These are phyloP conservation scores for Kwoniella botswanensis DNA, from an alignment of 768 basidiomycete genomes.

Conservation along the genomic window DNA sequence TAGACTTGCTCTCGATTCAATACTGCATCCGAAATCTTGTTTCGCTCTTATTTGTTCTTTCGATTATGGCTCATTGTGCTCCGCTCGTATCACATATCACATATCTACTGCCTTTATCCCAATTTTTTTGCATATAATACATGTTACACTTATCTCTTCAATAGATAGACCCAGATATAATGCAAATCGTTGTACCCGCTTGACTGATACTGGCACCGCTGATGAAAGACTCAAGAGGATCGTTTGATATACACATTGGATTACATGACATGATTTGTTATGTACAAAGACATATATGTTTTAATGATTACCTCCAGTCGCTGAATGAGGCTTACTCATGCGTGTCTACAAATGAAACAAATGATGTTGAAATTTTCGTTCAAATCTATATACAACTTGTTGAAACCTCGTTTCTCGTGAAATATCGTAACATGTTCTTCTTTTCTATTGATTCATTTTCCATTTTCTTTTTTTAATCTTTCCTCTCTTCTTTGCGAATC, in stretches of 20 bases:
- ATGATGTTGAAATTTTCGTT: neutral
- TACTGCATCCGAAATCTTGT: neutral
- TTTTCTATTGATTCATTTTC: too few species aligned
- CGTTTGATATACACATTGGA: neutral
- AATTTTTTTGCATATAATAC: neutral
- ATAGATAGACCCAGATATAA: neutral
- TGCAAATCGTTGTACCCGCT: neutral
- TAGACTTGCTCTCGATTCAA: constrained; percentile 12
- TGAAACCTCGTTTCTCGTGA: too few species aligned
- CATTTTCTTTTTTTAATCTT: neutral
- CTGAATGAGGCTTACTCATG: too few species aligned
- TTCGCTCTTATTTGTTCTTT: neutral
- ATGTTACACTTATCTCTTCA: neutral
- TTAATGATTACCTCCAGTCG: neutral
- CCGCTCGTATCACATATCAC: too few species aligned
- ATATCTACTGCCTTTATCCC: too few species aligned
- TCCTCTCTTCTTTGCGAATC: neutral
- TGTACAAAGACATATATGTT: neutral
- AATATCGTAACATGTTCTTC: too few species aligned
- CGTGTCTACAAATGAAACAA: neutral
- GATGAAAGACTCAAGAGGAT: too few species aligned
- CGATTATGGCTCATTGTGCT: neutral
- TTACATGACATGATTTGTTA: constrained; percentile 9
- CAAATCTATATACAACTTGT: neutral
- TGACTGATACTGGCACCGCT: neutral